Percentiles rank a stretch among this genome's conserved stretches.
phyloP scores from a whole-genome alignment of 768 basidiomycete species.

The Hemileccinum impolitum region DNA sequence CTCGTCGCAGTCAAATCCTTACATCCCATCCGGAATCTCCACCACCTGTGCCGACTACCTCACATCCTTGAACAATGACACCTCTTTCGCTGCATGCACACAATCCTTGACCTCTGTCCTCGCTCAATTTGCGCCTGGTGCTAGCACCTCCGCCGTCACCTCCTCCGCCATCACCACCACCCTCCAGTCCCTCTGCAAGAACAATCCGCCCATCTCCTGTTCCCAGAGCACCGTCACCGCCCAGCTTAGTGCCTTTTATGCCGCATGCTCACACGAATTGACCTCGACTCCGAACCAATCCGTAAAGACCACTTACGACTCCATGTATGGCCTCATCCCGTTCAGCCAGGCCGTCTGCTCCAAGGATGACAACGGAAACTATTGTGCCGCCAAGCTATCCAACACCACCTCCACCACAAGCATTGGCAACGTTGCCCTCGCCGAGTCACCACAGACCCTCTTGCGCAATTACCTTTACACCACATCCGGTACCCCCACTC shows the following conservation, averaged over 20 bases:
- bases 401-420: conserved; percentile 6
- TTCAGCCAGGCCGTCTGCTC: conserved; percentile 67
- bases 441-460: neutral
- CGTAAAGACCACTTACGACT: conserved; percentile 73
- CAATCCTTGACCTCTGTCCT: conserved; percentile 56
- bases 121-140: conserved; percentile 46
- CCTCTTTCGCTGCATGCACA: conserved; percentile 58
- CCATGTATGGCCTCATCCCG: conserved; percentile 69
- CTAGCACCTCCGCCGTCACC: conserved; percentile 37
- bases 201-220: conserved; percentile 47
- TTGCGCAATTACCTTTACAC: conserved; percentile 27
- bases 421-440: conserved; percentile 13
- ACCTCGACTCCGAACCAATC: conserved; percentile 41
- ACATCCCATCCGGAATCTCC: conserved; percentile 70
- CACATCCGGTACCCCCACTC: conserved; percentile 14
- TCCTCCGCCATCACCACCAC: conserved; percentile 47
- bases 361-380: conserved; percentile 67
- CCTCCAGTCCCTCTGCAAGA: conserved; percentile 54
- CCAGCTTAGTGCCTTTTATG: conserved; percentile 66
- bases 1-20: conserved; percentile 37
- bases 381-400: conserved; percentile 58
- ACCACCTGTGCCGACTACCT: conserved; percentile 56
- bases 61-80: conserved; percentile 57
- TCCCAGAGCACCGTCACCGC: conserved; percentile 53
- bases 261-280: conserved; percentile 70